Evolutionary conservation across 805 yeast species (phyloP).

Genomic region (Kodamaea kakaduensis): DNA sequence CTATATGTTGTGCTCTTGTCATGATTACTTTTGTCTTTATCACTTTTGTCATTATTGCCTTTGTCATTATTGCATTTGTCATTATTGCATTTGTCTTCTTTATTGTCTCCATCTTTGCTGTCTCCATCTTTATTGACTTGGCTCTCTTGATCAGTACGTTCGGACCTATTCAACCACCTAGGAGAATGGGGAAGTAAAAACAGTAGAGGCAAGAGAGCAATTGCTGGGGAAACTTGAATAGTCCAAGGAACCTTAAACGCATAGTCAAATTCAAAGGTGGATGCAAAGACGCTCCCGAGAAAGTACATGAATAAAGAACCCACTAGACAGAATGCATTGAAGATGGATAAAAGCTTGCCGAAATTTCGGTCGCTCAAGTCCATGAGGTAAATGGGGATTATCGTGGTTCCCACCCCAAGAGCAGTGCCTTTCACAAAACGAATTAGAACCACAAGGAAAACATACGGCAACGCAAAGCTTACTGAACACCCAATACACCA

Average conservation of each 20-base stretch:
- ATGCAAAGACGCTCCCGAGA: conserved; percentile 15
- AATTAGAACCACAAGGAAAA: conserved; percentile 24
- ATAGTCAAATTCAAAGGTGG: conserved; percentile 7
- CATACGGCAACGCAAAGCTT: conserved; percentile 22
- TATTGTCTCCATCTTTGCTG: too few species aligned
- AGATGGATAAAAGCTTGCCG: not conserved
- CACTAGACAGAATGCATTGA: not conserved
- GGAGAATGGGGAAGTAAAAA: conserved; percentile 31
- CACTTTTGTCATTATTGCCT: too few species aligned
- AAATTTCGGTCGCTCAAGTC: conserved; percentile 18
- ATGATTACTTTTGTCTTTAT: too few species aligned
- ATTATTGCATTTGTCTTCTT: too few species aligned
- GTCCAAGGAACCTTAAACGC: conserved; percentile 20
- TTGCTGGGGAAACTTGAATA: conserved; percentile 16
- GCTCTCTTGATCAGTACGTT: conserved; percentile 8
- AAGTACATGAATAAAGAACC: conserved; percentile 17
- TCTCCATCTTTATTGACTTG: conserved; percentile 7
- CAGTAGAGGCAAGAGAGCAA: conserved; percentile 16
- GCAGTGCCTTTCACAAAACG: conserved; percentile 29
- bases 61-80: too few species aligned
- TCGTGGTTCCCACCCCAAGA: conserved; percentile 29
- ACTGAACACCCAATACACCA: conserved; percentile 29
- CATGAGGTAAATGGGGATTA: conserved; percentile 29
- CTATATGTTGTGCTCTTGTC: too few species aligned
- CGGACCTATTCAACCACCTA: conserved; percentile 24